Evolutionary conservation across 345 rosid genomes (phyloP).

Genomic region (Sisymbrium altissimum): DNA sequence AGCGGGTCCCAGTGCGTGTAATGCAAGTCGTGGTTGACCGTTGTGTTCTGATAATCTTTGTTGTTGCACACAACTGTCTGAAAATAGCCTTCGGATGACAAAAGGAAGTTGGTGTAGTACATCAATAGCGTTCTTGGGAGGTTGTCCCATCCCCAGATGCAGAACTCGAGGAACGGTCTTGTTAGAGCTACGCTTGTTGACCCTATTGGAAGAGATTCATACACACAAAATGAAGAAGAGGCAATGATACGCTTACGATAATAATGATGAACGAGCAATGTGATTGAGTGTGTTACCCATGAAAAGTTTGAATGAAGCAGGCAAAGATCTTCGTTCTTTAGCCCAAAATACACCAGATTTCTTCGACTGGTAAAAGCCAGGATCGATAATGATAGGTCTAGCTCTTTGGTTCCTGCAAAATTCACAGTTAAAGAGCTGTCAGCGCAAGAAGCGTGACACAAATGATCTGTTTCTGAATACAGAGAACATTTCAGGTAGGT

Average conservation of each 20-base stretch:
- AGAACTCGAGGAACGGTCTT: slow-evolving; percentile 80
- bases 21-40: slow-evolving; percentile 77
- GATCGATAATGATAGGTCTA: slow-evolving; percentile 84
- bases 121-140: slow-evolving; percentile 87
- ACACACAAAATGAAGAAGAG: neutral
- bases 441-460: neutral
- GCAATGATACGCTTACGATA: neutral
- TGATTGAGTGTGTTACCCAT: slow-evolving; percentile 45
- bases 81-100: slow-evolving; percentile 83
- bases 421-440: neutral
- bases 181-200: slow-evolving; percentile 75
- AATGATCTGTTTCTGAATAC: neutral
- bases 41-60: slow-evolving; percentile 87
- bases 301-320: slow-evolving; percentile 86
- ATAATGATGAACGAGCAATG: neutral
- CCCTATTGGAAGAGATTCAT: slow-evolving; percentile 41
- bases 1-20: slow-evolving; percentile 76
- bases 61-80: slow-evolving; percentile 91
- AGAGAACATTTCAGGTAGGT: slow-evolving; percentile 10
- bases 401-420: slow-evolving; percentile 69
- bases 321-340: slow-evolving; percentile 79
- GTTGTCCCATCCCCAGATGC: slow-evolving; percentile 96
- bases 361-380: slow-evolving; percentile 80
- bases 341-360: slow-evolving; percentile 88
- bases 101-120: slow-evolving; percentile 86